These are phyloP conservation scores for Candida pseudofarinosa DNA, from an alignment of 805 yeast species.

Conservation along the genomic window DNA sequence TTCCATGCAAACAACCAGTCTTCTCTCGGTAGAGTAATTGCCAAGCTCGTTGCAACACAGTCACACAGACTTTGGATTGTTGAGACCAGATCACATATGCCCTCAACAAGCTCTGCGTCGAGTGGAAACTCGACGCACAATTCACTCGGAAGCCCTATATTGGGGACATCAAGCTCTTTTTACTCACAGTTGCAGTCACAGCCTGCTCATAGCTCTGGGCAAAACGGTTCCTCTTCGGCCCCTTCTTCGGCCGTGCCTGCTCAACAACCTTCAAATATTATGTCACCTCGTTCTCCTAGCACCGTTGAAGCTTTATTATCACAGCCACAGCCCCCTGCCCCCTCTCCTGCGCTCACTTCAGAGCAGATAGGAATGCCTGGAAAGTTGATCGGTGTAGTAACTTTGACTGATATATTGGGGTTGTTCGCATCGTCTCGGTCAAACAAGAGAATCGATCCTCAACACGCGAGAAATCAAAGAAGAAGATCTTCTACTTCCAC, in stretches of 20 bases:
- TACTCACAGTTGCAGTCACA: neutral
- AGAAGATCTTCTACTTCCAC: constrained; percentile 52
- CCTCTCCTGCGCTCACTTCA: constrained; percentile 10
- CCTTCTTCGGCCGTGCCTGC: neutral
- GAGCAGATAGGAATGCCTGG: constrained; percentile 56
- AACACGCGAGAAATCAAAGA: constrained; percentile 82
- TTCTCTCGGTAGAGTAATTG: constrained; percentile 82
- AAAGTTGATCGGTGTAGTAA: constrained; percentile 83
- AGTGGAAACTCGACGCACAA: constrained; percentile 3
- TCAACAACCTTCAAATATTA: neutral
- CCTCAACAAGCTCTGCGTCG: constrained; percentile 5
- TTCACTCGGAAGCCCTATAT: neutral
- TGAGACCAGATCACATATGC: constrained; percentile 27
- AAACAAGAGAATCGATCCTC: constrained; percentile 79
- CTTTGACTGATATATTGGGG: constrained; percentile 85
- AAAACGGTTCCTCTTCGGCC: constrained; percentile 8
- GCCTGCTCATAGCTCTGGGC: constrained; percentile 8
- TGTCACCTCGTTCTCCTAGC: constrained; percentile 13
- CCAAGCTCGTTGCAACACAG: constrained; percentile 92
- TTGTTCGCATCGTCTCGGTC: constrained; percentile 65
- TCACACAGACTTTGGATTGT: constrained; percentile 89
- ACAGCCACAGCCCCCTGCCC: constrained; percentile 4
- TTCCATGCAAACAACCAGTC: constrained; percentile 83
- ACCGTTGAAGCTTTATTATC: constrained; percentile 19
- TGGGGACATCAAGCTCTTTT: constrained; percentile 11